Percentiles rank a stretch among this genome's conserved stretches.
Conservation (phyloP, 169 alveolate genomes). For the Eimeria praecox region DNA sequence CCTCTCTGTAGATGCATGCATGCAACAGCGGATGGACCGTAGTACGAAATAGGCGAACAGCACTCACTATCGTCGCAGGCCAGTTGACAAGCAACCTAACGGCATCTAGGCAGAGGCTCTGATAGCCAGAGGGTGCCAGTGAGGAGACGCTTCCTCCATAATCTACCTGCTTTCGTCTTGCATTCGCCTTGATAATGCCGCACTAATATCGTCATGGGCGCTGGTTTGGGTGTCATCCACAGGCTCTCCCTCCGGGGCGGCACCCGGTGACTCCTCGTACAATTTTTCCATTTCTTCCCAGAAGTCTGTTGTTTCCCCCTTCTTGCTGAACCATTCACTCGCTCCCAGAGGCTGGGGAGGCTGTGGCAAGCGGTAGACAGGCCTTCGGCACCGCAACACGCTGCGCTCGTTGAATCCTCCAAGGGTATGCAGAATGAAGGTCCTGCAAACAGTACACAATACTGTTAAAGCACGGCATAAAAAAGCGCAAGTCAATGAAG, state of each 20-base stretch:
- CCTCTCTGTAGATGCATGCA: constrained; percentile 11
- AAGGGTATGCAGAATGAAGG: constrained; percentile 58
- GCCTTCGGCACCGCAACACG: constrained; percentile 59
- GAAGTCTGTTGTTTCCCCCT: constrained; percentile 8
- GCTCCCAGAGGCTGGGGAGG: constrained; percentile 62
- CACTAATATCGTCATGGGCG: neutral
- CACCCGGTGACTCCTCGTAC: constrained; percentile 42
- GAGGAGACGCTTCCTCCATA: neutral
- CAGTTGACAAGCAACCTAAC: neutral
- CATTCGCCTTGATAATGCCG: neutral
- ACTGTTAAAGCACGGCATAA: neutral
- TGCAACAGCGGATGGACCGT: neutral
- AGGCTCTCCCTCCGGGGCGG: constrained; percentile 58
- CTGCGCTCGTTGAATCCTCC: constrained; percentile 64
- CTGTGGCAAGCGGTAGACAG: constrained; percentile 43
- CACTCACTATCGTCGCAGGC: neutral
- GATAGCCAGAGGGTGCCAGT: neutral
- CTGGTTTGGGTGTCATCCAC: constrained; percentile 3
- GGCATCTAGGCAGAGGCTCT: neutral
- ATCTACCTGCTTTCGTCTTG: constrained; percentile 28
- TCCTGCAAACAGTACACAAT: neutral
- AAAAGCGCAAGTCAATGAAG: neutral
- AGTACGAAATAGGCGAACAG: neutral
- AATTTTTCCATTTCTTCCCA: constrained; percentile 68
- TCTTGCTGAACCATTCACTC: constrained; percentile 36